Percentiles rank a stretch among this genome's conserved stretches.
These are phyloP conservation scores for Amphibolis antarctica DNA, from an alignment of 106 monocot species.

Conservation along the genomic window DNA sequence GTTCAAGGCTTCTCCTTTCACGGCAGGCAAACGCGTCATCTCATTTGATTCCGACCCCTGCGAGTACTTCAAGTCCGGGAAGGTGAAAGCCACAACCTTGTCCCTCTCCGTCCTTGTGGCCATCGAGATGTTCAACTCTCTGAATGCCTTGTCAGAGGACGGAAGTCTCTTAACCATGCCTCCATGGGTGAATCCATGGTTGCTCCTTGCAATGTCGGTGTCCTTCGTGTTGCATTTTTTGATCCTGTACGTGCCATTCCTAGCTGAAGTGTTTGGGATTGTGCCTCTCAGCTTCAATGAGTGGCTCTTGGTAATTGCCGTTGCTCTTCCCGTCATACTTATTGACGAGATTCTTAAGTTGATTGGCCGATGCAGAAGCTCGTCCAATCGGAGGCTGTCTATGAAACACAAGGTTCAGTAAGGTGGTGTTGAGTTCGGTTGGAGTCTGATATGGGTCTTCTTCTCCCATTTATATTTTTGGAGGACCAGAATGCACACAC, in stretches of 20 bases:
- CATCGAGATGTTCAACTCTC: constrained; percentile 94
- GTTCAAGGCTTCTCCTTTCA: constrained; percentile 58
- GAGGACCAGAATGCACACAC: no score
- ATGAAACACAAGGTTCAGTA: constrained; percentile 14
- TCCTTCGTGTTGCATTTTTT: constrained; percentile 78
- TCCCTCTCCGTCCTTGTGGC: constrained; percentile 86
- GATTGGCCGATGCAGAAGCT: constrained; percentile 13
- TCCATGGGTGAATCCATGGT: constrained; percentile 94
- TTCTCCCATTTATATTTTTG: no score
- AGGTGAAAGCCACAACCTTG: constrained; percentile 73
- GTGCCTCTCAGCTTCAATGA: constrained; percentile 31
- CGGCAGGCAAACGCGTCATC: constrained; percentile 47
- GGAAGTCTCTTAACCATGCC: constrained; percentile 71
- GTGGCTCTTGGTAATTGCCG: constrained; percentile 22
- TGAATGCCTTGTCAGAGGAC: constrained; percentile 84
- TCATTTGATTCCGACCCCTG: constrained; percentile 59
- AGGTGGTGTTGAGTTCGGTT: background rate
- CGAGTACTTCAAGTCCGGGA: constrained; percentile 68
- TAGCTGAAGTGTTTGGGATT: constrained; percentile 21
- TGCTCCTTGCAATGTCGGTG: constrained; percentile 68
- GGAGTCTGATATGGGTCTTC: no score
- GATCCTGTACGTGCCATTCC: constrained; percentile 70
- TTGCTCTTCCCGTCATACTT: constrained; percentile 21
- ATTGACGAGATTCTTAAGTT: constrained; percentile 29
- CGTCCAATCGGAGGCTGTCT: background rate